A percentile compares a stretch with the other conserved stretches of the same genome.
Evolutionary conservation across 1,284 basidiomycete species (phyloP).

Genomic region (Cryptococcus sp.): DNA sequence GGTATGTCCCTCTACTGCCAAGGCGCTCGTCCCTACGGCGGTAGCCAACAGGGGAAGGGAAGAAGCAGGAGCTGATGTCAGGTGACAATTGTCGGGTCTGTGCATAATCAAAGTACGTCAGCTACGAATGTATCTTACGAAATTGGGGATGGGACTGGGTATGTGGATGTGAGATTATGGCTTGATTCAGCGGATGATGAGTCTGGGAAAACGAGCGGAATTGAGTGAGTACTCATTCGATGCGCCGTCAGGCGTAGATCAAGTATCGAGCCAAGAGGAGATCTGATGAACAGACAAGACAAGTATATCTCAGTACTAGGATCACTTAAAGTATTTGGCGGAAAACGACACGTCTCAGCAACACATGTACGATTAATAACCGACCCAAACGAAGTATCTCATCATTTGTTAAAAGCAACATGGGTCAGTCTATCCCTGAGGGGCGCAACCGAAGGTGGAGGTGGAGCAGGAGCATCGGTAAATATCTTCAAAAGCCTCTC

Average conservation of each 20-base stretch:
- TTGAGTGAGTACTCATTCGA: constrained; percentile 43
- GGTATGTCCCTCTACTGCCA: constrained; percentile 49
- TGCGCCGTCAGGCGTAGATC: background rate
- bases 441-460: constrained; percentile 49
- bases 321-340: constrained; percentile 79
- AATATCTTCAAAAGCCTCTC: constrained; percentile 2
- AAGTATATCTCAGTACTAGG: constrained; percentile 82
- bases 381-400: constrained; percentile 76
- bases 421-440: constrained; percentile 51
- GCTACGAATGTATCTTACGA: constrained; percentile 77
- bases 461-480: constrained; percentile 8
- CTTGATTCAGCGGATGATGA: constrained; percentile 63
- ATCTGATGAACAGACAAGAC: constrained; percentile 64
- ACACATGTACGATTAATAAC: constrained; percentile 64
- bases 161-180: constrained; percentile 86
- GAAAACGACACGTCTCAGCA: constrained; percentile 76
- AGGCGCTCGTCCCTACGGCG: background rate
- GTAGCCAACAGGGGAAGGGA: background rate
- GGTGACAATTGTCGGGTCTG: constrained; percentile 70
- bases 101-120: constrained; percentile 64
- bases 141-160: constrained; percentile 85
- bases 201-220: constrained; percentile 52
- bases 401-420: constrained; percentile 64
- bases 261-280: background rate
- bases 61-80: constrained; percentile 21